A percentile compares a stretch with the other conserved stretches of the same genome.
Conservation (phyloP, 139 green algal species). For the Chlamydomonas applanata region DNA sequence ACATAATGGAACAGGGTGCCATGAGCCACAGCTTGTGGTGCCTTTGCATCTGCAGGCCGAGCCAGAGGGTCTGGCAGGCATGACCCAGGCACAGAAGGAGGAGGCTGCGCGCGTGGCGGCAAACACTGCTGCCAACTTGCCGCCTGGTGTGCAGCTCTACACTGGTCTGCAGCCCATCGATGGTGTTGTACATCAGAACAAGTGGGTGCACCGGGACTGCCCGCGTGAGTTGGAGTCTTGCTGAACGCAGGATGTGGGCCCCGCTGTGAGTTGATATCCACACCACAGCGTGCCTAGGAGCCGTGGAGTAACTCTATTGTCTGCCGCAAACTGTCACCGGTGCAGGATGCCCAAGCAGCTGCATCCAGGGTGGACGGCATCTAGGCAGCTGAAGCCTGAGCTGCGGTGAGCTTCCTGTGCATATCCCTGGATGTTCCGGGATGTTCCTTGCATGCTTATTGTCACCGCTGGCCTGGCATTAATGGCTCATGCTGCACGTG, state of each 20-base stretch:
- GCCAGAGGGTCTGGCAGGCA: not conserved
- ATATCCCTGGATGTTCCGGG: too few relatives aligned
- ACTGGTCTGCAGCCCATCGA: not conserved
- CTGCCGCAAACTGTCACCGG: not conserved
- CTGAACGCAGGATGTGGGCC: not conserved
- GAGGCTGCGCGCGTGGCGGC: slow-evolving; percentile 14
- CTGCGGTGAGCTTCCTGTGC: slow-evolving; percentile 6
- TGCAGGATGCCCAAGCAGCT: slow-evolving; percentile 29
- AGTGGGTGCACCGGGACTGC: slow-evolving; percentile 3
- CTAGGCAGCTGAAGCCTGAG: slow-evolving; percentile 16
- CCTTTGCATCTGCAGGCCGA: not conserved
- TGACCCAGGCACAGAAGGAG: slow-evolving; percentile 20
- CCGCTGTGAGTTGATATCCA: not conserved
- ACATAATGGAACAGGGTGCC: not conserved
- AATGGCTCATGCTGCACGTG: not conserved
- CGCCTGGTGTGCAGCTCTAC: slow-evolving; percentile 10
- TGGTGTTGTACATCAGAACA: not conserved
- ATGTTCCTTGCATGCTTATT: too few relatives aligned
- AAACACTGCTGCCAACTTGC: slow-evolving; percentile 8
- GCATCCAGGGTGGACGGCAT: slow-evolving; percentile 30
- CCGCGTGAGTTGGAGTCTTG: not conserved
- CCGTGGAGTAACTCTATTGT: not conserved
- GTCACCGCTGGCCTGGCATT: not conserved
- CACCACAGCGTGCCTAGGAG: not conserved
- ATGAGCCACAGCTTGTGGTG: not conserved